phyloP scores from a whole-genome alignment of 306 rosid genomes.

The Pyrus pyrifolia region DNA sequence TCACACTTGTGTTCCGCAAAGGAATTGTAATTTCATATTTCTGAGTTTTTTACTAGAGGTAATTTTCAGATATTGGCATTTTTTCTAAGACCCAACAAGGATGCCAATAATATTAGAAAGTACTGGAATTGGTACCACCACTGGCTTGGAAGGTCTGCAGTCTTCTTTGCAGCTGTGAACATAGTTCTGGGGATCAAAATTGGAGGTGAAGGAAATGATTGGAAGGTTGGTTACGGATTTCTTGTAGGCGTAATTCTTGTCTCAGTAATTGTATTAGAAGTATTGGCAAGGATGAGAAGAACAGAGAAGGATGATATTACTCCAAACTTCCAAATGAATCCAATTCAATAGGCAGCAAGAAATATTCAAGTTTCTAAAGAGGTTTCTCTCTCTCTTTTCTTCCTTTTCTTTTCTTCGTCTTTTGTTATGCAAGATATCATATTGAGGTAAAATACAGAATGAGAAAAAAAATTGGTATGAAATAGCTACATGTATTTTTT shows the following conservation, averaged over 20 bases:
- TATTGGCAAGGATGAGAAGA: slow-evolving; percentile 62
- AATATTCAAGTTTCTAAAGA: slow-evolving; percentile 23
- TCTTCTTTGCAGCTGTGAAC: slow-evolving; percentile 85
- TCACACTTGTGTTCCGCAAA: background rate
- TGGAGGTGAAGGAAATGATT: slow-evolving; percentile 69
- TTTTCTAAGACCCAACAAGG: slow-evolving; percentile 66
- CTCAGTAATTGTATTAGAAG: slow-evolving; percentile 60
- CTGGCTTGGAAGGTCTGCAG: slow-evolving; percentile 89
- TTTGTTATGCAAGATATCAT: background rate
- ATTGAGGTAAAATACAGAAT: background rate
- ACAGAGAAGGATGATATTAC: slow-evolving; percentile 44
- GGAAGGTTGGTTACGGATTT: slow-evolving; percentile 87
- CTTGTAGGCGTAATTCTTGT: slow-evolving; percentile 53
- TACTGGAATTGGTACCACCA: slow-evolving; percentile 89
- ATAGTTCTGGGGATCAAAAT: slow-evolving; percentile 75
- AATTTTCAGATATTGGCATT: slow-evolving; percentile 66
- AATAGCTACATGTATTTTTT: background rate
- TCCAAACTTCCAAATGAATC: slow-evolving; percentile 49
- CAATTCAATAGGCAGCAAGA: slow-evolving; percentile 27
- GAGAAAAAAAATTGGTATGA: background rate
- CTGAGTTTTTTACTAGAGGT: slow-evolving; percentile 12
- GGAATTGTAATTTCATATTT: background rate
- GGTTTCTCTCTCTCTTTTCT: background rate
- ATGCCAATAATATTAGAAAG: slow-evolving; percentile 51
- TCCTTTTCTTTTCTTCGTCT: background rate